phyloP scores from a whole-genome alignment of 257 asterid species.

The Solanum sitiens region DNA sequence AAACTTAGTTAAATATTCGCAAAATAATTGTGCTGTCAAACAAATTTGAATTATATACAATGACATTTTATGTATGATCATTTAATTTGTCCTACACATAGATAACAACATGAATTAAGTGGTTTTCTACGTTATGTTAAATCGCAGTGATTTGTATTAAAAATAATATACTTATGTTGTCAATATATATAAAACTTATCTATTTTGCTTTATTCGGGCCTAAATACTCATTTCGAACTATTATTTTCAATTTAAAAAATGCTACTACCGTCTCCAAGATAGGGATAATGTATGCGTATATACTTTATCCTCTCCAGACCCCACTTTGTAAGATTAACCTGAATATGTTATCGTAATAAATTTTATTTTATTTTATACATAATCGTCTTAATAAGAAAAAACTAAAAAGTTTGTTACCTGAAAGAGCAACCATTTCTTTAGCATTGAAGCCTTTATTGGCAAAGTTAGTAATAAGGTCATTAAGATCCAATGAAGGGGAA shows the following conservation, averaged over 20 bases:
- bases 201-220: not conserved
- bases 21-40: too few relatives aligned
- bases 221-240: not conserved
- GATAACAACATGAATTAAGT: not conserved
- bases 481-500: slow-evolving; percentile 34
- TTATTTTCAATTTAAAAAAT: not conserved
- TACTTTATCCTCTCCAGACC: too few relatives aligned
- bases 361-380: too few relatives aligned
- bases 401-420: slow-evolving; percentile 18
- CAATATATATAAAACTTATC: too few relatives aligned
- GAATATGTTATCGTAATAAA: too few relatives aligned
- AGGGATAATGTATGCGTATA: not conserved
- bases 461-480: slow-evolving; percentile 36
- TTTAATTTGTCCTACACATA: too few relatives aligned
- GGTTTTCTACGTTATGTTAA: not conserved
- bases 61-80: not conserved
- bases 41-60: too few relatives aligned
- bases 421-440: slow-evolving; percentile 51
- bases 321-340: too few relatives aligned
- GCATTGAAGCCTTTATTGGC: slow-evolving; percentile 44
- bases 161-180: not conserved
- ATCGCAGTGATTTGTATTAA: not conserved
- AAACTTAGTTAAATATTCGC: not conserved
- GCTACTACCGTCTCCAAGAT: not conserved
- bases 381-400: not conserved